Base-by-base conservation (phyloP, 345 rosid species). In the Rhodamnia argentea region DNA sequence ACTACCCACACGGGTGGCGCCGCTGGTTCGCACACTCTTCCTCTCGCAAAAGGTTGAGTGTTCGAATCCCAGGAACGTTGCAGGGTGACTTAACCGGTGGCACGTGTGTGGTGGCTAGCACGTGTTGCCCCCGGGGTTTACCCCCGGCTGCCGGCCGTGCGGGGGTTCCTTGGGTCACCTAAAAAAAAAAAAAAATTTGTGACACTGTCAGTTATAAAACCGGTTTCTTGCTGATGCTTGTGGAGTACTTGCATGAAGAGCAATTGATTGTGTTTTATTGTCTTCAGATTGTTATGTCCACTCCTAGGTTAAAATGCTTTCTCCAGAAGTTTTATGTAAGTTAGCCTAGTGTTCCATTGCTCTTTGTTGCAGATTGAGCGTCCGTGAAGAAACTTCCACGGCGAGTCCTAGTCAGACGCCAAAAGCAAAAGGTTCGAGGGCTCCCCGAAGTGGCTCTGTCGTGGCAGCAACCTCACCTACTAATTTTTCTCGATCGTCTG, bases 351-450 rank as follows among this genome's bases (percentile, higher is more conserved):
- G 47, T 32, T 70, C 37, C 10, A 42, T 40, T 56, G 47, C 47
- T 70, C 10, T 70, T 32, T 32, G 44, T 22, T 89, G 86, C 88
- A 92, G 95, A 92, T 83, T 90, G 87, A 89, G 85, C 87, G 85
- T 82, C 50, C 83, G 84, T 37, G 93, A 90, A 64, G 95, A 87
- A 54, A 89, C 70, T 84, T 88, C 88, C 70, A n/a, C 87, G 11
- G 88, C 32, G 37, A 87, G 84, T 87, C 88, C 91, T 84, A 87
- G 89, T 86, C 76, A 87, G 9, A 87, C 86, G 83, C 87, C 85
- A 11, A 93, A 92, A 87, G 92, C 92, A 89, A 93, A 92, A 86
- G 93, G 88, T 76, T 91, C 94, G 7, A 87, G 94, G 87, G 88
- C 90, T 83, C 88, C 92, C 32, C 90, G 94, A 83, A 91, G 90